phyloP scores from a whole-genome alignment of 176 grass and related monocot species.

The Paspalum vaginatum region DNA sequence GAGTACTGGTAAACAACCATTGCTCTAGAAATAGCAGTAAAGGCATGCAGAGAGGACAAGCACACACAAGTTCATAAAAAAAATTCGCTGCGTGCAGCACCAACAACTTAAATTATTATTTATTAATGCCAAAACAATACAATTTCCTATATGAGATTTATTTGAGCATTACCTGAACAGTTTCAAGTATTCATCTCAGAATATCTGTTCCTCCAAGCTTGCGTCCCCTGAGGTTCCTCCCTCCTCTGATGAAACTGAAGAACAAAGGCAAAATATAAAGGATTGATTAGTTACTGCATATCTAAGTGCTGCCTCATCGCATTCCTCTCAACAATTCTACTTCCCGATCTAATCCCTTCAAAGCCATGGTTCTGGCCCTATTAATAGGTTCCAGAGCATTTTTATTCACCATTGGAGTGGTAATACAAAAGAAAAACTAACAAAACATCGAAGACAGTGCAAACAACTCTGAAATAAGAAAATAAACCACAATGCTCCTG shows the following conservation, averaged over 20 bases:
- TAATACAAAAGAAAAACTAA: background rate
- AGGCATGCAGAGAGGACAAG: too few relatives aligned
- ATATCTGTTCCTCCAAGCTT: slow-evolving; percentile 12
- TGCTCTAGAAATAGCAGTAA: too few relatives aligned
- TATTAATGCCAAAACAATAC: too few relatives aligned
- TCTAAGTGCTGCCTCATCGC: background rate
- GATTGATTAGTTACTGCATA: slow-evolving; percentile 24
- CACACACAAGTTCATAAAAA: too few relatives aligned
- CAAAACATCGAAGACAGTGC: background rate
- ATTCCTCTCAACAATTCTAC: slow-evolving; percentile 2
- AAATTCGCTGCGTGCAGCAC: too few relatives aligned
- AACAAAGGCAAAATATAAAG: slow-evolving; percentile 34
- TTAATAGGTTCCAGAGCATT: background rate
- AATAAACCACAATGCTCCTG: too few relatives aligned
- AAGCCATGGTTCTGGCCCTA: background rate
- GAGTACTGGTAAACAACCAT: too few relatives aligned
- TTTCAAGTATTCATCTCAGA: slow-evolving; percentile 39
- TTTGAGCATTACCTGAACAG: too few relatives aligned
- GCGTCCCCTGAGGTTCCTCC: slow-evolving; percentile 23
- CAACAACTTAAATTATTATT: too few relatives aligned
- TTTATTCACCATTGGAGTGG: background rate
- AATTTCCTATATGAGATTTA: too few relatives aligned
- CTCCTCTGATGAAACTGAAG: slow-evolving; percentile 50
- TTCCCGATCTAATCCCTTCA: slow-evolving; percentile 9
- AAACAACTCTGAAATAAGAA: background rate